phyloP scores from a whole-genome alignment of 129 eudicot genomes.

The Chrysanthemum lavandulifolium region DNA sequence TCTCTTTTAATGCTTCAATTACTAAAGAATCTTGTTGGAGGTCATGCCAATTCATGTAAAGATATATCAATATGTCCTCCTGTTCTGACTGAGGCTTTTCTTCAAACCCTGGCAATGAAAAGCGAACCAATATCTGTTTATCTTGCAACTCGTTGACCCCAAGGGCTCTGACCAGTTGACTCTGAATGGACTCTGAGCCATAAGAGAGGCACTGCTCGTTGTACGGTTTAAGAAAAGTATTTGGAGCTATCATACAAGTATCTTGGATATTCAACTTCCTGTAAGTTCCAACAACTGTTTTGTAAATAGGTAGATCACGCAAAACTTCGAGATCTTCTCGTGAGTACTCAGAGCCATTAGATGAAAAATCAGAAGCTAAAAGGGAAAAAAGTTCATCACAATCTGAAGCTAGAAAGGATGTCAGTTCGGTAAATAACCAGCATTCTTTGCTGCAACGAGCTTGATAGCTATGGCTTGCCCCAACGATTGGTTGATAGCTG shows the following conservation, averaged over 20 bases:
- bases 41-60: slow-evolving; percentile 80
- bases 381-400: slow-evolving; percentile 65
- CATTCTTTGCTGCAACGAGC: slow-evolving; percentile 80
- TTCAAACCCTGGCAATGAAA: slow-evolving; percentile 86
- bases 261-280: slow-evolving; percentile 55
- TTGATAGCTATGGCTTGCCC: slow-evolving; percentile 78
- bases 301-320: slow-evolving; percentile 80
- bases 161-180: slow-evolving; percentile 68
- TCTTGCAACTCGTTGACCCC: slow-evolving; percentile 86
- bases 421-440: slow-evolving; percentile 80
- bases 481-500: slow-evolving; percentile 54
- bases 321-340: slow-evolving; percentile 78
- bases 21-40: slow-evolving; percentile 72
- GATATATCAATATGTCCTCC: slow-evolving; percentile 76
- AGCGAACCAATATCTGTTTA: slow-evolving; percentile 74
- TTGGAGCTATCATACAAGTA: slow-evolving; percentile 66
- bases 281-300: slow-evolving; percentile 72
- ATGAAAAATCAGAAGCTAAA: slow-evolving; percentile 75
- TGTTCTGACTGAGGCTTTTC: slow-evolving; percentile 69
- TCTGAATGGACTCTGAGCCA: slow-evolving; percentile 51
- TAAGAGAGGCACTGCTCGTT: slow-evolving; percentile 69
- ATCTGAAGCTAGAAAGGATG: slow-evolving; percentile 57
- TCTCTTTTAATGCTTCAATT: slow-evolving; percentile 70
- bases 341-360: slow-evolving; percentile 56
- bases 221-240: slow-evolving; percentile 76